These are phyloP conservation scores for Penicillium nucicola DNA, from an alignment of 495 filamentous ascomycete species.

Conservation along the genomic window DNA sequence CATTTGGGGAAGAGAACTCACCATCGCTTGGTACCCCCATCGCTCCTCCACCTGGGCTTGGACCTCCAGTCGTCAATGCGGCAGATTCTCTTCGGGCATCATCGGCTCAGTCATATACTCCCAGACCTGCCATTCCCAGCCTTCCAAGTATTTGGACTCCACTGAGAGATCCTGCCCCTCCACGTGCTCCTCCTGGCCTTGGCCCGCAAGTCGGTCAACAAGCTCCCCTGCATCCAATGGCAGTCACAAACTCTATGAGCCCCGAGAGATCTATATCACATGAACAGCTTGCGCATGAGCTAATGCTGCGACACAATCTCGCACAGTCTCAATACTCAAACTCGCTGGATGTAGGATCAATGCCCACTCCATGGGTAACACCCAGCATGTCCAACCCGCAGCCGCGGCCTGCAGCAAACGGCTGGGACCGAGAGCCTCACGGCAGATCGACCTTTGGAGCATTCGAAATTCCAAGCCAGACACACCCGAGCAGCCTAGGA, in stretches of 20 bases:
- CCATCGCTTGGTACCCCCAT: slow-evolving; percentile 27
- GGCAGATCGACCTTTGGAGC: slow-evolving; percentile 14
- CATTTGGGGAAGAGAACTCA: slow-evolving; percentile 22
- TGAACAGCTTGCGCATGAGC: slow-evolving; percentile 27
- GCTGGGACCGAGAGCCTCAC: slow-evolving; percentile 28
- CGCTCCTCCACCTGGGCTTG: slow-evolving; percentile 37
- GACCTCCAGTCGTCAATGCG: slow-evolving; percentile 21
- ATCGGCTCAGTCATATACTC: slow-evolving; percentile 34
- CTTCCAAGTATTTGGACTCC: slow-evolving; percentile 47
- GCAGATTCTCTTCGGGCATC: slow-evolving; percentile 24
- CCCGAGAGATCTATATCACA: slow-evolving; percentile 24
- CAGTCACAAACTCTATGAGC: slow-evolving; percentile 11
- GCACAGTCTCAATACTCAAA: slow-evolving; percentile 25
- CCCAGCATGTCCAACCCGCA: slow-evolving; percentile 18
- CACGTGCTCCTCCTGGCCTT: slow-evolving; percentile 34
- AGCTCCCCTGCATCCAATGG: slow-evolving; percentile 13
- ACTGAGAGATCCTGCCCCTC: slow-evolving; percentile 29
- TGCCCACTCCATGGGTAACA: slow-evolving; percentile 26
- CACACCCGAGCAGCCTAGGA: slow-evolving; percentile 27
- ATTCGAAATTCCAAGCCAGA: slow-evolving; percentile 28
- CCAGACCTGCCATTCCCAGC: slow-evolving; percentile 32
- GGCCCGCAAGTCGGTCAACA: slow-evolving; percentile 29
- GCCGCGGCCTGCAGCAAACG: slow-evolving; percentile 13
- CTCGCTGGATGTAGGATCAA: slow-evolving; percentile 19
- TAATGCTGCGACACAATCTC: slow-evolving; percentile 26